Evolutionary conservation across 768 basidiomycete species (phyloP).

Genomic region (Auricularia cornea): DNA sequence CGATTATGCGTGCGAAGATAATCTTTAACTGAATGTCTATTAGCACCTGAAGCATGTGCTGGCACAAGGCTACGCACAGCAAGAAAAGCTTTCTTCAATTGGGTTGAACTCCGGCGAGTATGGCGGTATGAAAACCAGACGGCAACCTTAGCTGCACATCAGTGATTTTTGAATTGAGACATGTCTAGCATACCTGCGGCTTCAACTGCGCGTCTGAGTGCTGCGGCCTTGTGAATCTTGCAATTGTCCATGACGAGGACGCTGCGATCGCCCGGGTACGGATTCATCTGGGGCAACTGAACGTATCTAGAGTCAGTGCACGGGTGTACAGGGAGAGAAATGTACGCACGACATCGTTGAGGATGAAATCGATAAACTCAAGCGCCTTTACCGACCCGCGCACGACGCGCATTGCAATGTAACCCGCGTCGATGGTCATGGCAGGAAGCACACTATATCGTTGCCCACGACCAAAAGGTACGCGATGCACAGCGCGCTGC

Average conservation of each 20-base stretch:
- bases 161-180: neutral
- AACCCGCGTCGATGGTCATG: slow-evolving; percentile 24
- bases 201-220: slow-evolving; percentile 17
- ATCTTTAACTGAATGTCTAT: slow-evolving; percentile 15
- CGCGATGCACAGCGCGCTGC: slow-evolving; percentile 11
- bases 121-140: slow-evolving; percentile 22
- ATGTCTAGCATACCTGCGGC: slow-evolving; percentile 10
- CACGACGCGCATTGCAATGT: slow-evolving; percentile 23
- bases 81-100: slow-evolving; percentile 28
- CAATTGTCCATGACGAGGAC: slow-evolving; percentile 26
- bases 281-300: slow-evolving; percentile 19
- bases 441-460: slow-evolving; percentile 24
- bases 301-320: neutral
- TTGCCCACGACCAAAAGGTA: slow-evolving; percentile 18
- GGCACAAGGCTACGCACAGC: neutral
- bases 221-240: slow-evolving; percentile 20
- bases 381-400: slow-evolving; percentile 26
- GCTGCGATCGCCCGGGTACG: slow-evolving; percentile 17
- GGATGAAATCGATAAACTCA: slow-evolving; percentile 30
- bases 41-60: neutral
- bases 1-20: slow-evolving; percentile 15
- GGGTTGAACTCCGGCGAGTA: slow-evolving; percentile 31
- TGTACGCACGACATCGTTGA: slow-evolving; percentile 29
- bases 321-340: neutral
- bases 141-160: slow-evolving; percentile 14